Evolutionary conservation across 139 green algal genomes (phyloP).

Genomic region (Dunaliella primolecta): DNA sequence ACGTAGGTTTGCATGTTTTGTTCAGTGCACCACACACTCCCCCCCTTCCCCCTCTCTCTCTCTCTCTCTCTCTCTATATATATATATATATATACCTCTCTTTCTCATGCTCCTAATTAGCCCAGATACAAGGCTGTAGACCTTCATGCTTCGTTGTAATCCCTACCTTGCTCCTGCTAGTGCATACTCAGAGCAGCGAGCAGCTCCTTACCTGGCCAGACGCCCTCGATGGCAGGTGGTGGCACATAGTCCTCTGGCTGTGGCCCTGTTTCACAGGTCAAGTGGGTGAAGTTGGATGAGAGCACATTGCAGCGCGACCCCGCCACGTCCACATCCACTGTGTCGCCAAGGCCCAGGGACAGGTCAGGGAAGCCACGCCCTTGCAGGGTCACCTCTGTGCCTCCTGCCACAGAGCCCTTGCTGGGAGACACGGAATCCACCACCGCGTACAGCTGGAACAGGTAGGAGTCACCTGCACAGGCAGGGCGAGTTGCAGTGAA

Average conservation of each 20-base stretch:
- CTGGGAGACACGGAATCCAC: constrained; percentile 22
- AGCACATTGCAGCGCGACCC: constrained; percentile 30
- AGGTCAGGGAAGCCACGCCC: constrained; percentile 36
- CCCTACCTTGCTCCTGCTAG: no score
- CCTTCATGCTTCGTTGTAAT: no score
- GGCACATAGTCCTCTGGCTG: not conserved
- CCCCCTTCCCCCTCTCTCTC: no score
- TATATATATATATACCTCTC: no score
- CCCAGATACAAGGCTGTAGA: no score
- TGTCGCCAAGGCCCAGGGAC: not conserved
- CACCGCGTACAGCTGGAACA: constrained; percentile 39
- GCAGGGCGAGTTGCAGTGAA: not conserved
- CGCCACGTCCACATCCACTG: not conserved
- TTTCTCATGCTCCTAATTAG: no score
- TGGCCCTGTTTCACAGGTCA: constrained; percentile 25
- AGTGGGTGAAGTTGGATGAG: constrained; percentile 21
- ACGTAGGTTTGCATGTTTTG: no score
- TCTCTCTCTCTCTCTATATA: no score
- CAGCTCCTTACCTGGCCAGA: constrained; percentile 23
- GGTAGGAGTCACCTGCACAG: constrained; percentile 26
- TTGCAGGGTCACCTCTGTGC: constrained; percentile 8
- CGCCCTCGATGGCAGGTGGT: constrained; percentile 1
- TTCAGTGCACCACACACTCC: no score
- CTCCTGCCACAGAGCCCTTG: constrained; percentile 27
- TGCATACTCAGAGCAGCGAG: no score